These are phyloP conservation scores for Sesbania bispinosa DNA, from an alignment of 306 rosid species.

Conservation along the genomic window DNA sequence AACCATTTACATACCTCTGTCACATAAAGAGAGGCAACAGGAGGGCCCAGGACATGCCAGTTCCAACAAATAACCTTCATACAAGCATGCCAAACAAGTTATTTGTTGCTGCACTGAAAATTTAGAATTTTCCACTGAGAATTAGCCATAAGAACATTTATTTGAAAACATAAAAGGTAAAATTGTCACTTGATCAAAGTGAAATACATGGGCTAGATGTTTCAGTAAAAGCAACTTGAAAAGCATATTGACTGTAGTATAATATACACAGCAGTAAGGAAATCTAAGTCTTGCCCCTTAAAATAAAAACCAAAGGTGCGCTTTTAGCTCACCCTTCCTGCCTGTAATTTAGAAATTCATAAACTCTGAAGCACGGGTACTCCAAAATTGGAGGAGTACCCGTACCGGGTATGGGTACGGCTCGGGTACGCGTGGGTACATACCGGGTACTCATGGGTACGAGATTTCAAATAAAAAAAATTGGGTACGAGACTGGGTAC, in stretches of 20 bases:
- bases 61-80: slow-evolving; percentile 90
- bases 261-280: background rate
- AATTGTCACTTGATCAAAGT: background rate
- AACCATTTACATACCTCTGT: slow-evolving; percentile 63
- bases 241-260: background rate
- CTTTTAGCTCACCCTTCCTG: background rate
- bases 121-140: slow-evolving; percentile 17
- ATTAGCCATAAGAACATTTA: slow-evolving; percentile 8
- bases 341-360: slow-evolving; percentile 2
- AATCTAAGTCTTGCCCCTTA: background rate
- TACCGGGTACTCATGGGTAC: too few species aligned
- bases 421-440: too few species aligned
- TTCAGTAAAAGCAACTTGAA: slow-evolving; percentile 11
- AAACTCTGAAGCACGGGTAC: too few species aligned
- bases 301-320: background rate
- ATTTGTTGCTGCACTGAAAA: slow-evolving; percentile 85
- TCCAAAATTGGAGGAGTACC: too few species aligned
- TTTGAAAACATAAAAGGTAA: background rate
- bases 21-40: slow-evolving; percentile 81
- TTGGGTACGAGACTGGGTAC: too few species aligned
- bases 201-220: background rate
- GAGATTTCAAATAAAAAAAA: too few species aligned
- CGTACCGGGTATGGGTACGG: too few species aligned
- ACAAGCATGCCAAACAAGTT: slow-evolving; percentile 91
- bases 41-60: slow-evolving; percentile 91